Conservation (phyloP, 75 land plant species). For the Isoetes taiwanensis region DNA sequence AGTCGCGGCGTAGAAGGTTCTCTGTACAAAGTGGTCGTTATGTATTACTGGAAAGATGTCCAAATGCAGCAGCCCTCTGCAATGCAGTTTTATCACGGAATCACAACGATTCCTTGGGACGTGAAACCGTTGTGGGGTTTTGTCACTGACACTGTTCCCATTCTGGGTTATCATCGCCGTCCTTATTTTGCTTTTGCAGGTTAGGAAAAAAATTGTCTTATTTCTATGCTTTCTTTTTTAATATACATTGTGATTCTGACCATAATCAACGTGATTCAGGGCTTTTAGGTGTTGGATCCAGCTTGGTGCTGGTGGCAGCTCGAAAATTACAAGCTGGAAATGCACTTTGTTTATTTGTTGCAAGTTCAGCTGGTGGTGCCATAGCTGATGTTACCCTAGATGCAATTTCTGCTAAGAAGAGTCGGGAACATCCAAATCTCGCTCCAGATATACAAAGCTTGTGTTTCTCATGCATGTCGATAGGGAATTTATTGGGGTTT, state of each 20-base stretch:
- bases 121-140: constrained; percentile 71
- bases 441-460: constrained; percentile 69
- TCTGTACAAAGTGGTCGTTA: constrained; percentile 20
- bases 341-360: constrained; percentile 12
- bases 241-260: too few relatives aligned
- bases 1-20: constrained; percentile 46
- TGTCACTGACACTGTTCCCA: constrained; percentile 57
- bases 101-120: constrained; percentile 52
- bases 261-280: neutral
- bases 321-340: constrained; percentile 12
- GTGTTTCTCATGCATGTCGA: constrained; percentile 38
- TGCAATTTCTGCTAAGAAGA: constrained; percentile 71
- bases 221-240: too few relatives aligned
- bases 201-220: too few relatives aligned
- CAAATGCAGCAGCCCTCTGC: constrained; percentile 57
- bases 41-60: constrained; percentile 71
- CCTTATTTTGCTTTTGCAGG: constrained; percentile 64
- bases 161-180: constrained; percentile 48
- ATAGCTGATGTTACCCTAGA: constrained; percentile 87
- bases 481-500: constrained; percentile 59
- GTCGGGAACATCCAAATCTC: constrained; percentile 36
- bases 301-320: constrained; percentile 2
- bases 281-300: constrained; percentile 5
- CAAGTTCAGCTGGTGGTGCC: constrained; percentile 19
- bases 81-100: constrained; percentile 45